Evolutionary conservation across 2,329 filamentous ascomycete genomes (phyloP).

Genomic region (Penicillium sp.): DNA sequence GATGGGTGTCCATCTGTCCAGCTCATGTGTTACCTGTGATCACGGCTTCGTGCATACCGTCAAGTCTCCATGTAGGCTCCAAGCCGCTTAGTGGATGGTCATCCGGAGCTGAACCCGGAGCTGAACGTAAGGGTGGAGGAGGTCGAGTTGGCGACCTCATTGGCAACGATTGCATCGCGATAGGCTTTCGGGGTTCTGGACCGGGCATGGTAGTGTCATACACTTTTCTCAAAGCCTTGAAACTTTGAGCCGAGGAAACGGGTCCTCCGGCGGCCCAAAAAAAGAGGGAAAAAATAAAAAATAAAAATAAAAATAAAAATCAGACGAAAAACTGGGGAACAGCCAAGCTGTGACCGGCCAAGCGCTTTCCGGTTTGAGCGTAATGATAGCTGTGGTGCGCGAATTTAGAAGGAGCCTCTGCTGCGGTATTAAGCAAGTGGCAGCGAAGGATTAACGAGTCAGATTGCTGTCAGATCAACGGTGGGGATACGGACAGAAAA

Average conservation of each 20-base stretch:
- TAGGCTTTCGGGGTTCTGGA: constrained; percentile 8
- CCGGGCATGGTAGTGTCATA: constrained; percentile 16
- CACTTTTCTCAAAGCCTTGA: not conserved
- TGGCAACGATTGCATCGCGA: constrained; percentile 7
- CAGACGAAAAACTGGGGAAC: not conserved
- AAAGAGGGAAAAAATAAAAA: not conserved
- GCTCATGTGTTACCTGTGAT: constrained; percentile 3
- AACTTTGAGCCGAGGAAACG: not conserved
- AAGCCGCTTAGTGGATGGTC: constrained; percentile 1
- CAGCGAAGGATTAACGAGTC: not conserved
- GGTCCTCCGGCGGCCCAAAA: not conserved
- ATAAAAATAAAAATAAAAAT: too few relatives aligned
- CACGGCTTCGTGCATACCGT: not conserved
- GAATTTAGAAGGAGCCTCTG: not conserved
- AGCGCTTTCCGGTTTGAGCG: not conserved
- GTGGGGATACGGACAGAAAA: not conserved
- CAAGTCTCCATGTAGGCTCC: constrained; percentile 3
- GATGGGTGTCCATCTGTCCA: not conserved
- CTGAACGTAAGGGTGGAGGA: constrained; percentile 3
- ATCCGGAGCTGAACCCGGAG: constrained; percentile 9
- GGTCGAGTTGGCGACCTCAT: constrained; percentile 9
- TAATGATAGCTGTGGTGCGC: not conserved
- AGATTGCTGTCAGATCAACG: not conserved
- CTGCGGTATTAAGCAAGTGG: not conserved
- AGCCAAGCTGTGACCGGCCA: not conserved